A percentile compares a stretch with the other conserved stretches of the same genome.
These are phyloP conservation scores for Trametes polyzona DNA, from an alignment of 1,284 basidiomycete species.

Conservation along the genomic window DNA sequence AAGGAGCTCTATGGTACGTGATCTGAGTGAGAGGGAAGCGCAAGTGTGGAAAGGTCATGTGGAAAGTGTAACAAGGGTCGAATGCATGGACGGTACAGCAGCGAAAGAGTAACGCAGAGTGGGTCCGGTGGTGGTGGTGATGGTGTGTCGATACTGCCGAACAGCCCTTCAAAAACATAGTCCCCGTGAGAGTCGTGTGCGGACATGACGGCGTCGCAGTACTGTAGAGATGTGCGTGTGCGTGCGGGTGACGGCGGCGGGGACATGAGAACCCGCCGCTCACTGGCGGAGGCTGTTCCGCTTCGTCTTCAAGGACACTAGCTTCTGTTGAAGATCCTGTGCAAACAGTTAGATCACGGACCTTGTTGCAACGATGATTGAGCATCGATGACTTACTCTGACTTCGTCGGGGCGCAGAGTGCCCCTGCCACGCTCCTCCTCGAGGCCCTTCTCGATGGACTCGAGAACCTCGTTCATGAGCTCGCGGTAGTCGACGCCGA, in stretches of 20 bases:
- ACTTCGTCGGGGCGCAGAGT: constrained; percentile 67
- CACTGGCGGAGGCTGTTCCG: constrained; percentile 30
- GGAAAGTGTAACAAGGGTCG: too few species aligned
- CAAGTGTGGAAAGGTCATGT: too few species aligned
- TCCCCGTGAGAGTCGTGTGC: constrained; percentile 10
- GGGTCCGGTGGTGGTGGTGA: too few species aligned
- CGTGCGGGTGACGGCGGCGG: neutral
- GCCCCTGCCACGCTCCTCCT: constrained; percentile 66
- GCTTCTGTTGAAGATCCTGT: constrained; percentile 65
- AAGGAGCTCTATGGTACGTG: neutral
- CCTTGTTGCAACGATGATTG: neutral
- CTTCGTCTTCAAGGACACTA: constrained; percentile 62
- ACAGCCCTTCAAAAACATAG: too few species aligned
- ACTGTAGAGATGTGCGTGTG: constrained; percentile 14
- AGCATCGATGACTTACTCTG: constrained; percentile 51
- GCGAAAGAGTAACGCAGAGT: constrained; percentile 4
- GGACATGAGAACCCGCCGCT: constrained; percentile 4
- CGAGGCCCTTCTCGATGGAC: constrained; percentile 75
- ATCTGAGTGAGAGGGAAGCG: too few species aligned
- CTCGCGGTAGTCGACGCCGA: constrained; percentile 79
- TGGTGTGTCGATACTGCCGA: too few species aligned
- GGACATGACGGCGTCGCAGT: constrained; percentile 2
- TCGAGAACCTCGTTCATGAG: constrained; percentile 76
- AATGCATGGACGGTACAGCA: constrained; percentile 5
- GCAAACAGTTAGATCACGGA: constrained; percentile 12